These are phyloP conservation scores for Paralagenidium karlingii DNA, from an alignment of 352 stramenopile species.

Conservation along the genomic window DNA sequence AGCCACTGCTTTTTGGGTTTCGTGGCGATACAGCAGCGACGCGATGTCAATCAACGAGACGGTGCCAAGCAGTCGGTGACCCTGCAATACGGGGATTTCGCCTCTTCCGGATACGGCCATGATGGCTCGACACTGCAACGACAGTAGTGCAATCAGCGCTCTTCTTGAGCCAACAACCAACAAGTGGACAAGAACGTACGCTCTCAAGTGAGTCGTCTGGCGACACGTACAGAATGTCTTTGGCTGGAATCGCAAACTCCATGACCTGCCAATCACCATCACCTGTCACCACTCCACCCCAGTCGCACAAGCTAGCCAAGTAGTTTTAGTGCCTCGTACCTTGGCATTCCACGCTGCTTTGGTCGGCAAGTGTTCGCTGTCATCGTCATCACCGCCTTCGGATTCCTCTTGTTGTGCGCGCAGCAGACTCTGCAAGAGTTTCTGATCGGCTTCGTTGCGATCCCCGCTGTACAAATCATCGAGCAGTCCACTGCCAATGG, in stretches of 20 bases:
- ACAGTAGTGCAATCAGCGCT: background rate
- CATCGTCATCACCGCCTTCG: background rate
- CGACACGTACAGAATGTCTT: conserved; percentile 67
- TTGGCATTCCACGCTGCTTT: conserved; percentile 55
- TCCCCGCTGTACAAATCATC: too few relatives aligned
- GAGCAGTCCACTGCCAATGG: too few relatives aligned
- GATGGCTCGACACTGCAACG: conserved; percentile 50
- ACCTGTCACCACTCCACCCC: too few relatives aligned
- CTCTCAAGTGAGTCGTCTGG: conserved; percentile 60
- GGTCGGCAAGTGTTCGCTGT: too few relatives aligned
- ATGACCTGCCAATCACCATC: conserved; percentile 27
- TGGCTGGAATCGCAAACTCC: conserved; percentile 47
- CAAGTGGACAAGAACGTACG: conserved; percentile 12
- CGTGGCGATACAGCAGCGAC: conserved; percentile 50
- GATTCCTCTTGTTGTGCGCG: background rate
- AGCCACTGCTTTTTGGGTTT: conserved; percentile 34
- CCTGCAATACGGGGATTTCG: conserved; percentile 52
- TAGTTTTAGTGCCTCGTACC: conserved; percentile 9
- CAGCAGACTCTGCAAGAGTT: too few relatives aligned
- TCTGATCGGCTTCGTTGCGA: too few relatives aligned
- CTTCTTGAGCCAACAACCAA: background rate
- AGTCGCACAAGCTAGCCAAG: background rate
- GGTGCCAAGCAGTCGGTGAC: conserved; percentile 53
- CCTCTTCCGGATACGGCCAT: conserved; percentile 60
- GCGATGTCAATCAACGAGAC: conserved; percentile 74